Base-by-base conservation (phyloP, 2,329 filamentous ascomycete genomes). In the Corynespora cassiicola region DNA sequence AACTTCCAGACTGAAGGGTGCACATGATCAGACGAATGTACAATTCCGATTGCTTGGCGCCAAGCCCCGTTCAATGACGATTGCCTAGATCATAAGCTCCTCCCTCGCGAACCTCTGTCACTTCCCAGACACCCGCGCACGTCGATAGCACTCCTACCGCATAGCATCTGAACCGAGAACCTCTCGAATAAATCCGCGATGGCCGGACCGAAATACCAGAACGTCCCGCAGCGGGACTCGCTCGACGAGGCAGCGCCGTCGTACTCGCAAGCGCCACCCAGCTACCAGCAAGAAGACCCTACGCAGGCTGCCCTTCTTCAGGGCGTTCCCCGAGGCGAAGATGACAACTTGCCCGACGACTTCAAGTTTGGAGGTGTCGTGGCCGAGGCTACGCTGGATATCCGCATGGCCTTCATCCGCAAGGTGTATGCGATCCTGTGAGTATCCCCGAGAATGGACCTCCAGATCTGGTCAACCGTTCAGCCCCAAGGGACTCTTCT, bases 281-380 rank as follows among this genome's bases (percentile, higher is more conserved):
- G 88, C 45, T 96, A 96, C 75, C 55, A 81, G 65, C 77, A 79
- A 47, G 70, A 76, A 45, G 78, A 82, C 23, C 75, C 80, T 23
- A 69, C 74, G 17, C 71, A 78, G 44, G 76, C 77, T 57, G 77
- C 80, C 15, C 77, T 87, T 25, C 80, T 88, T 40, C 79, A 79
- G 46, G 86, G 79, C 35, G 66, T 70, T 28, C 84, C 89, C 34
- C 84, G 91, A 58, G 80, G 78, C 65, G 91, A 91, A 70, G 84
- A 91, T 64, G 92, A 96, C 72, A 95, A 96, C 63, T 68, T 97
- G 28, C 92, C 92, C 1, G 92, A 97, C 75, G 92, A 97, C 72
- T 97, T 97, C 83, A 97, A 96, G 80, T 97, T 95, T 65, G 94
- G 92, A 56, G 91, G 90, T 47, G 90, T 86, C 12, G 91, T 97